phyloP scores from a whole-genome alignment of 1,139 yeast species.

The Lodderomyces elongisporus region DNA sequence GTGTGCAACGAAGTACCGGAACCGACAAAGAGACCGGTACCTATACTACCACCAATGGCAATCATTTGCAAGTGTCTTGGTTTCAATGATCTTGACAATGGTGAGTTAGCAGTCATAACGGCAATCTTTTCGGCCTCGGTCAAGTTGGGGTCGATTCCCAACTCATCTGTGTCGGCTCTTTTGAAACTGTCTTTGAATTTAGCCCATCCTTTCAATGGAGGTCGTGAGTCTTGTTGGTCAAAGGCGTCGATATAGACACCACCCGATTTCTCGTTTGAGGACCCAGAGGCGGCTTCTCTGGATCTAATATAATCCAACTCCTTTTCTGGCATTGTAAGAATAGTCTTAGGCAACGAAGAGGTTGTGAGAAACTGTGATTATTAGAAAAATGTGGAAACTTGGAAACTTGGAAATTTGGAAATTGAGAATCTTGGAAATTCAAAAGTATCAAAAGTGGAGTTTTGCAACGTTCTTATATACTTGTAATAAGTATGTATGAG shows the following conservation, averaged over 20 bases:
- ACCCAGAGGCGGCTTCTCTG: slow-evolving; percentile 25
- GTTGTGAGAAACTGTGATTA: too few species aligned
- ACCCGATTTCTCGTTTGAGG: slow-evolving; percentile 37
- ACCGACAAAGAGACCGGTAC: slow-evolving; percentile 74
- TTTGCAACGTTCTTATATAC: too few species aligned
- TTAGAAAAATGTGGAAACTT: too few species aligned
- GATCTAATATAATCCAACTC: slow-evolving; percentile 42
- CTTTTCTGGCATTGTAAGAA: slow-evolving; percentile 43
- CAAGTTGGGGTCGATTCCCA: slow-evolving; percentile 63
- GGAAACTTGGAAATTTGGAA: too few species aligned
- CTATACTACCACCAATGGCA: slow-evolving; percentile 85
- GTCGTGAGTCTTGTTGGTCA: slow-evolving; percentile 24
- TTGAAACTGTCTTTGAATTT: slow-evolving; percentile 53
- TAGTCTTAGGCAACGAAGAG: too few species aligned
- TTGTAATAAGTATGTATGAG: too few species aligned
- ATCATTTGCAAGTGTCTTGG: slow-evolving; percentile 72
- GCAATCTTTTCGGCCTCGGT: slow-evolving; percentile 68
- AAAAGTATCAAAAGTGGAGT: too few species aligned
- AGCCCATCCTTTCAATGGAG: slow-evolving; percentile 33
- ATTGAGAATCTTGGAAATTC: too few species aligned
- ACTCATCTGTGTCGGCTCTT: slow-evolving; percentile 41
- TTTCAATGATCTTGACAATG: slow-evolving; percentile 60
- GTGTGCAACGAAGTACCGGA: slow-evolving; percentile 48
- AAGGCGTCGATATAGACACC: slow-evolving; percentile 42
- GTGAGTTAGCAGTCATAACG: slow-evolving; percentile 61